These are phyloP conservation scores for Mycena vitilis DNA, from an alignment of 768 basidiomycete species.

Conservation along the genomic window DNA sequence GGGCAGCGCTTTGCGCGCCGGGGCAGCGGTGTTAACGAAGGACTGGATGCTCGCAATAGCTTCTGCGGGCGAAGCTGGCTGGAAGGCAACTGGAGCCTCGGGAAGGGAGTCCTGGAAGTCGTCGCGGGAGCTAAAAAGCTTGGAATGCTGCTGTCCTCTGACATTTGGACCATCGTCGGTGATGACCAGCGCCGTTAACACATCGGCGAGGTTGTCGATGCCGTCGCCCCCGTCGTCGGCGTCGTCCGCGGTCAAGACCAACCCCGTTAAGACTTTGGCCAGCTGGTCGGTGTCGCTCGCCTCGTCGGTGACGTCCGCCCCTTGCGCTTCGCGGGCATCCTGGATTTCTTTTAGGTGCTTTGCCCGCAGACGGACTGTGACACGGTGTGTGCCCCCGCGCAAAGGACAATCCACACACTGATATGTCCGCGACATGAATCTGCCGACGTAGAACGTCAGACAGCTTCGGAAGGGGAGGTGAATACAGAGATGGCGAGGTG, in stretches of 20 bases:
- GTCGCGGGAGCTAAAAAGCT: slow-evolving; percentile 30
- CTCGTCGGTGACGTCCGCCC: neutral
- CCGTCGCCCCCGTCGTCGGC: neutral
- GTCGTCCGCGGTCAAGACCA: slow-evolving; percentile 18
- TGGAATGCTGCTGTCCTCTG: slow-evolving; percentile 30
- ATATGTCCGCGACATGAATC: slow-evolving; percentile 14
- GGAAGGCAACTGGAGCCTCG: slow-evolving; percentile 23
- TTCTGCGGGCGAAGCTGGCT: slow-evolving; percentile 21
- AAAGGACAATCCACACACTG: slow-evolving; percentile 26
- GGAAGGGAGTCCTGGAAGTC: slow-evolving; percentile 23
- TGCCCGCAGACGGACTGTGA: neutral
- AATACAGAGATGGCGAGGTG: neutral
- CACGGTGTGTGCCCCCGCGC: slow-evolving; percentile 12
- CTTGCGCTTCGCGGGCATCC: neutral
- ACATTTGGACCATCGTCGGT: slow-evolving; percentile 23
- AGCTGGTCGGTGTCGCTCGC: neutral
- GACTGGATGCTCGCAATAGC: slow-evolving; percentile 22
- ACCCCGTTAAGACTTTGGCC: slow-evolving; percentile 18
- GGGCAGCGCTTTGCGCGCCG: slow-evolving; percentile 15
- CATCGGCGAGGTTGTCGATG: slow-evolving; percentile 1
- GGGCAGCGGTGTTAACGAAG: slow-evolving; percentile 10
- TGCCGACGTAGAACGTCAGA: slow-evolving; percentile 14
- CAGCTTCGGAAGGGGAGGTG: slow-evolving; percentile 8
- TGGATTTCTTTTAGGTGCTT: slow-evolving; percentile 13
- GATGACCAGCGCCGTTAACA: slow-evolving; percentile 10